phyloP scores from a whole-genome alignment of 305 asterid genomes.

The Fraxinus floribunda region DNA sequence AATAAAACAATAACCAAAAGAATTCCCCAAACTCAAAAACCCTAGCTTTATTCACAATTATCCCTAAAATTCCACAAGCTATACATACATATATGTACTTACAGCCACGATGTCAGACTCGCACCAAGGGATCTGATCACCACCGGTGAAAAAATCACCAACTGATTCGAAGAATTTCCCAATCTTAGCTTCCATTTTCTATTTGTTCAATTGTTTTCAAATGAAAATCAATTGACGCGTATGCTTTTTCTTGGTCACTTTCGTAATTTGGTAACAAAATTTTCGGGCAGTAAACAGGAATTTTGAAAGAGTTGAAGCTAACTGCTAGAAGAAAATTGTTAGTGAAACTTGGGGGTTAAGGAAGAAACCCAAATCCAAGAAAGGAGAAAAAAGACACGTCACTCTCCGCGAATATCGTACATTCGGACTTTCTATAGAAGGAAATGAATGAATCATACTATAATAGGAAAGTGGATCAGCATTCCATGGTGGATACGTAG shows the following conservation, averaged over 20 bases:
- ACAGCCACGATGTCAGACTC: constrained; percentile 64
- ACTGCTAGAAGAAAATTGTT: not conserved
- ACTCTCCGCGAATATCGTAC: not conserved
- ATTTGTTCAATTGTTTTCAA: not conserved
- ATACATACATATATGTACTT: constrained; percentile 22
- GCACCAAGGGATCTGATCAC: constrained; percentile 84
- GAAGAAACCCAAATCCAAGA: not conserved
- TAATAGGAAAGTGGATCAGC: not conserved
- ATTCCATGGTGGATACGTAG: not conserved
- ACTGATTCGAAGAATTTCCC: constrained; percentile 63
- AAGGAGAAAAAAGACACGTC: not conserved
- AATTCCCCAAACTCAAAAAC: constrained; percentile 9
- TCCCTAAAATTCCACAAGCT: not conserved
- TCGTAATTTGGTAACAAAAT: not conserved
- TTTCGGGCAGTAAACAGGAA: not conserved
- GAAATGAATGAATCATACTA: not conserved
- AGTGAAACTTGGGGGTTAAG: constrained; percentile 9
- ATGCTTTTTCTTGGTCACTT: not conserved
- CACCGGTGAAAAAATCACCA: constrained; percentile 63
- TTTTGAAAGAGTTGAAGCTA: not conserved
- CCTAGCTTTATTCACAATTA: constrained; percentile 18
- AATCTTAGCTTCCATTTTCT: constrained; percentile 61
- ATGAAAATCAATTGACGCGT: not conserved
- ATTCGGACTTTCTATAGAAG: not conserved
- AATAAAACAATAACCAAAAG: constrained; percentile 1